Base-by-base conservation (phyloP, 441 rosid species). In the Erysimum cheiri region DNA sequence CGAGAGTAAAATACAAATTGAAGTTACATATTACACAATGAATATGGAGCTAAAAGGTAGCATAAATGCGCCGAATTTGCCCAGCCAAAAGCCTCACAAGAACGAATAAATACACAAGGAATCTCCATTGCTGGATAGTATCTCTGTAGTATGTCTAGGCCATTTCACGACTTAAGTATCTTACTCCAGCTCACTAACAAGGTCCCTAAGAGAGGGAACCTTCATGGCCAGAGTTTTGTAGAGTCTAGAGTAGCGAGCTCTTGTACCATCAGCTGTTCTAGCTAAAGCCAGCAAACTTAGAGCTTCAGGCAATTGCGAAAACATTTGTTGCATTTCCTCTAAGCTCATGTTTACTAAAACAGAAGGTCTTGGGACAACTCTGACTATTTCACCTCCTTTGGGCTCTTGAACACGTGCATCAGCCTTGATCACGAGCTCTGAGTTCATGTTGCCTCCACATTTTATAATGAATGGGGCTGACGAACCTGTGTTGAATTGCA, bases 151-250 rank as follows among this genome's bases (percentile, higher is more conserved):
- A 48, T 40, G 13, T 74, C 53, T n/a, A 48, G 39, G 66, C 66
- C 37, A 35, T 64, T 41, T 87, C 84, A 87, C 10, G 86, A 77
- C 75, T 77, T 90, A 59, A 19, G 84, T 85, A 70, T 90, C 97
- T 81, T 89, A 84, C 80, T 14, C 99, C 99, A 96, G 94, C 85
- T 91, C 98, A 4, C 90, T 85, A 17, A 96, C 92, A 26, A 96
- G 84, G 71, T 87, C 96, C 87, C 91, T 84, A 44, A 93, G 81
- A 2, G 99, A 88, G 17, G 98, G 99, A 67, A 96, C 97, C 81
- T 91, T 96, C 97, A 89, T 91, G 43, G 98, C 99, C 70, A 96
- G 80, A 57, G 99, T 96, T 82, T 96, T 83, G 80, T 93, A 96
- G 68, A 96, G 82, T 71, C 99, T 87, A 37, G 99, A 93, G 79